A percentile compares a stretch with the other conserved stretches of the same genome.
phyloP scores from a whole-genome alignment of 805 yeast species.

The Lipomyces lipofer region DNA sequence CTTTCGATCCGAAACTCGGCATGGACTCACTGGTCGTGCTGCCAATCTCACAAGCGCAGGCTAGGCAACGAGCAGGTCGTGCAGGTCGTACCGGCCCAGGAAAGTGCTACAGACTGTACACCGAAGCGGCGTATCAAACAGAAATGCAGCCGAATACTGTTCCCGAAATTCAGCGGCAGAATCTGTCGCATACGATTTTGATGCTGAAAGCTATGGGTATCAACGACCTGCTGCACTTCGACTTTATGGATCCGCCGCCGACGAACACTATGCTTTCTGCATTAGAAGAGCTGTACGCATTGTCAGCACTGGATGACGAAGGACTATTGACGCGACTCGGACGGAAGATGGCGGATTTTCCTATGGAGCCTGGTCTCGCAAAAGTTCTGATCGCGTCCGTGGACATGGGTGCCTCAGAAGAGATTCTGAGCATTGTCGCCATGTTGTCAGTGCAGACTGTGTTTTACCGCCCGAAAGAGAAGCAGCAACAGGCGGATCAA shows the following conservation, averaged over 20 bases:
- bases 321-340: constrained; percentile 82
- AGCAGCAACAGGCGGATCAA: constrained; percentile 61
- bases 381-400: constrained; percentile 69
- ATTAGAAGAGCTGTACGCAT: constrained; percentile 74
- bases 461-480: constrained; percentile 69
- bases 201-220: constrained; percentile 81
- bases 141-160: constrained; percentile 79
- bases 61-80: constrained; percentile 95
- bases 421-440: constrained; percentile 71
- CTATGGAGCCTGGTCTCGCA: constrained; percentile 87
- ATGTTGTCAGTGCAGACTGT: constrained; percentile 80
- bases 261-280: constrained; percentile 70
- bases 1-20: constrained; percentile 81
- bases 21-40: constrained; percentile 84
- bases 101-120: constrained; percentile 84
- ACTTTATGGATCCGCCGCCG: constrained; percentile 89
- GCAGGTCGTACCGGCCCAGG: constrained; percentile 99
- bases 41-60: constrained; percentile 93
- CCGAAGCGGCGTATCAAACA: constrained; percentile 75
- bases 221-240: constrained; percentile 76
- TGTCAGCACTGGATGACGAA: constrained; percentile 80
- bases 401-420: constrained; percentile 60
- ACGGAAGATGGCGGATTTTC: constrained; percentile 84
- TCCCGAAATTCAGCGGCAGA: constrained; percentile 90
- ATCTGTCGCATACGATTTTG: constrained; percentile 73